Evolutionary conservation across 495 filamentous ascomycete species (phyloP).

Genomic region (Neurospora sp.): DNA sequence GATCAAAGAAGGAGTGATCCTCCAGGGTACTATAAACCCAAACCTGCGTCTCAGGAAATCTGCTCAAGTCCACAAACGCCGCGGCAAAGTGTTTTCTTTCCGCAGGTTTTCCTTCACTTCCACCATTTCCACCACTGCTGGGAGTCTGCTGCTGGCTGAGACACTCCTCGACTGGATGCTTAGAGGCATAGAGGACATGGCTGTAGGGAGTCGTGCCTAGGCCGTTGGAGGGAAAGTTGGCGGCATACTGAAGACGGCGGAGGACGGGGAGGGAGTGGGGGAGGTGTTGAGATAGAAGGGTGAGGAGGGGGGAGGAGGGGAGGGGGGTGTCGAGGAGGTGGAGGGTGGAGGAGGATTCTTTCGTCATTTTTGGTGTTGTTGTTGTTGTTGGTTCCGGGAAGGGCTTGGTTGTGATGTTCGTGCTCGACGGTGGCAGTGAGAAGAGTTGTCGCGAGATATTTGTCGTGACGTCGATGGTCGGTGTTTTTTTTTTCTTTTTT

Average conservation of each 20-base stretch:
- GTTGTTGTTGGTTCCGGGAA: no score
- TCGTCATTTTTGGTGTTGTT: no score
- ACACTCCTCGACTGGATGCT: background rate
- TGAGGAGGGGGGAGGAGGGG: constrained; percentile 27
- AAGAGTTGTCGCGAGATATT: background rate
- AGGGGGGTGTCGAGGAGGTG: constrained; percentile 23
- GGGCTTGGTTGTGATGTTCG: background rate
- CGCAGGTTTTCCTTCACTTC: background rate
- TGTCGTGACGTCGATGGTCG: background rate
- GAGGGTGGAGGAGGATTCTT: background rate
- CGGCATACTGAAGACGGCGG: constrained; percentile 48
- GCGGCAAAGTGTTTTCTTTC: constrained; percentile 30
- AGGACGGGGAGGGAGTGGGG: constrained; percentile 47
- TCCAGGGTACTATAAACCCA: constrained; percentile 51
- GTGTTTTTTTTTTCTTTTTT: background rate
- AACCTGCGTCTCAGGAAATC: constrained; percentile 49
- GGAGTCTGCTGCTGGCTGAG: no score
- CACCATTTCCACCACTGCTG: background rate
- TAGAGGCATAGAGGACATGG: constrained; percentile 33
- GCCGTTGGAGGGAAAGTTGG: constrained; percentile 15
- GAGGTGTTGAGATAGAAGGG: constrained; percentile 37
- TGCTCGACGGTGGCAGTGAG: background rate
- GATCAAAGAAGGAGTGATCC: no score
- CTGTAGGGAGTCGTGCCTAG: constrained; percentile 18
- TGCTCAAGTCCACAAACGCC: constrained; percentile 47